These are phyloP conservation scores for Talaromyces rugulosus DNA, from an alignment of 2,329 filamentous ascomycete species.

Conservation along the genomic window DNA sequence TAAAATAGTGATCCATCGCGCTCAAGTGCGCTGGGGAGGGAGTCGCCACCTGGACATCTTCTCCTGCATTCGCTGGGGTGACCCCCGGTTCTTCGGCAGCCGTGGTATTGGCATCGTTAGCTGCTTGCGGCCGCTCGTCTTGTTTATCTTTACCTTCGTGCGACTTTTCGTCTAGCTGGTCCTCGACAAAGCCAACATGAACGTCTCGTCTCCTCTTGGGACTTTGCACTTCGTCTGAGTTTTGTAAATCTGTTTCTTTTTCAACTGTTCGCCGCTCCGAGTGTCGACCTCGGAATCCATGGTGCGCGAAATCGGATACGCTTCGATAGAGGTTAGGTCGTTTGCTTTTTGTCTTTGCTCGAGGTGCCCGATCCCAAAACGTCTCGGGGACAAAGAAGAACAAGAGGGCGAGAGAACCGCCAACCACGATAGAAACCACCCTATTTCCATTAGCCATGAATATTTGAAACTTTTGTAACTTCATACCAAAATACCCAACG, in stretches of 20 bases:
- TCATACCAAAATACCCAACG: slow-evolving; percentile 83
- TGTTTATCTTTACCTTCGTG: not conserved
- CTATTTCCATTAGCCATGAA: slow-evolving; percentile 38
- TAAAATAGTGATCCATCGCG: not conserved
- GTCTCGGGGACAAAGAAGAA: slow-evolving; percentile 94
- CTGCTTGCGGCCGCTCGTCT: not conserved
- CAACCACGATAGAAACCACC: slow-evolving; percentile 79
- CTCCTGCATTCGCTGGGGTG: slow-evolving; percentile 13
- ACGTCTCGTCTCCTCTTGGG: slow-evolving; percentile 28
- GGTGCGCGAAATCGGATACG: slow-evolving; percentile 33
- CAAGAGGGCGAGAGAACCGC: slow-evolving; percentile 63
- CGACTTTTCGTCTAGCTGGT: slow-evolving; percentile 21
- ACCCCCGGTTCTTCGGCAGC: slow-evolving; percentile 9
- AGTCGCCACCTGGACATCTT: not conserved
- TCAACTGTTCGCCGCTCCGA: slow-evolving; percentile 16
- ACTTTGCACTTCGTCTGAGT: slow-evolving; percentile 19
- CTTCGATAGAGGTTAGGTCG: slow-evolving; percentile 31
- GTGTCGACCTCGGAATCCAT: slow-evolving; percentile 32
- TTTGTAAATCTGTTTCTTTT: slow-evolving; percentile 14
- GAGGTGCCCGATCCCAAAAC: slow-evolving; percentile 85
- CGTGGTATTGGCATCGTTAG: not conserved
- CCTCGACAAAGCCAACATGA: slow-evolving; percentile 57
- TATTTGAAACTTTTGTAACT: not conserved
- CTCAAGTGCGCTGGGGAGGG: not conserved
- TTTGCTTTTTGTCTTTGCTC: slow-evolving; percentile 41